phyloP scores from a whole-genome alignment of 208 protist genomes.

The Wallacemonas collosoma region DNA sequence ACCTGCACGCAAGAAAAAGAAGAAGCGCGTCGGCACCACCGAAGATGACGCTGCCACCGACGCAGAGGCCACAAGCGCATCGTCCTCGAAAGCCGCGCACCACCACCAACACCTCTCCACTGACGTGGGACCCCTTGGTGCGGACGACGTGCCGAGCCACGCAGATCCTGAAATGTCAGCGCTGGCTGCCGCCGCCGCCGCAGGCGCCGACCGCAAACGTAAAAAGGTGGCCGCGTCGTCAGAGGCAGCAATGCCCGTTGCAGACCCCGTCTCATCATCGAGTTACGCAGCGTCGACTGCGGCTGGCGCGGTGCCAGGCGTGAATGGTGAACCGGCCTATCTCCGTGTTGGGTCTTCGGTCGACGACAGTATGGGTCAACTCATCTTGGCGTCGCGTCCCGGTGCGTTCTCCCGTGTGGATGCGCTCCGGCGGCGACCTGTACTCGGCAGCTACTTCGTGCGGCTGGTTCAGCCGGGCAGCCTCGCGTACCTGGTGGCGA shows the following conservation, averaged over 20 bases:
- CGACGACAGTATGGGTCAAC: conserved; percentile 57
- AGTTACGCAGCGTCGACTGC: not conserved
- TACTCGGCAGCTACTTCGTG: conserved; percentile 59
- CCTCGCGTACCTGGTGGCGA: conserved; percentile 57
- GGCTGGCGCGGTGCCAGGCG: conserved; percentile 15
- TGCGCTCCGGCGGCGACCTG: conserved; percentile 33
- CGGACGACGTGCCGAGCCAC: conserved; percentile 5
- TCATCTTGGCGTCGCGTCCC: conserved; percentile 54
- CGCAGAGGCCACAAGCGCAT: not conserved
- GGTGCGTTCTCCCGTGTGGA: conserved; percentile 65
- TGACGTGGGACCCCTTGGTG: not conserved
- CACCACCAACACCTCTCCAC: conserved; percentile 7
- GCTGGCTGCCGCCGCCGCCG: conserved; percentile 6
- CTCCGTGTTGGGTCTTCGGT: conserved; percentile 59
- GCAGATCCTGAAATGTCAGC: conserved; percentile 16
- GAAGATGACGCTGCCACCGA: not conserved
- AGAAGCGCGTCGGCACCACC: conserved; percentile 3
- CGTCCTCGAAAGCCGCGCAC: not conserved
- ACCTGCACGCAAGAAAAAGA: conserved; percentile 20
- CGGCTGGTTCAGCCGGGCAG: conserved; percentile 50
- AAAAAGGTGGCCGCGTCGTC: not conserved
- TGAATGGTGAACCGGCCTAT: conserved; percentile 45
- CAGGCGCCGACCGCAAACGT: conserved; percentile 17
- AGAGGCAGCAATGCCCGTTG: not conserved
- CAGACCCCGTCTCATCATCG: too few species aligned